Evolutionary conservation across 805 yeast species (phyloP).

Genomic region (Lipomyces kockii): DNA sequence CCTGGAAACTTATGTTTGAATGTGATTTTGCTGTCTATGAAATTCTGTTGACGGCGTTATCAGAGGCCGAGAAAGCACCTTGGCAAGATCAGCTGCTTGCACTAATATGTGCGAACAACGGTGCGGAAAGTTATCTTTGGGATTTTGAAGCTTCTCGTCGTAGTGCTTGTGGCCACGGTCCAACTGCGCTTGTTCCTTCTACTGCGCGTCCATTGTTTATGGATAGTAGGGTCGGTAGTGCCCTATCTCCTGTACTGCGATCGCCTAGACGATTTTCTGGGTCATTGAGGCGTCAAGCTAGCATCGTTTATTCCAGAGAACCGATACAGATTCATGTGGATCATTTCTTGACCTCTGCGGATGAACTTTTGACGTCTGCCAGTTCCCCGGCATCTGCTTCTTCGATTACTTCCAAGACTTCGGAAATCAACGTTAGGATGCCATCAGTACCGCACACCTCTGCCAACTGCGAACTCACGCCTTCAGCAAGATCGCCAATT

Average conservation of each 20-base stretch:
- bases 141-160: constrained; percentile 13
- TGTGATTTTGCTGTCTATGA: constrained; percentile 28
- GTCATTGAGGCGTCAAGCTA: not conserved
- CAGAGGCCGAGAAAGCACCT: constrained; percentile 18
- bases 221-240: not conserved
- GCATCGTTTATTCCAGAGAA: not conserved
- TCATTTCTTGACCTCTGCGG: constrained; percentile 5
- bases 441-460: not conserved
- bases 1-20: constrained; percentile 34
- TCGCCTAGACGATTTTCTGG: constrained; percentile 8
- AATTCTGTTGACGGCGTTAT: constrained; percentile 31
- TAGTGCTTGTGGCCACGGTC: constrained; percentile 14
- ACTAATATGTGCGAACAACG: constrained; percentile 22
- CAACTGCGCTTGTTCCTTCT: constrained; percentile 11
- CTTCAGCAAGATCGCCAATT: not conserved
- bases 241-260: not conserved
- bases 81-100: constrained; percentile 26
- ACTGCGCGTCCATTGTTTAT: constrained; percentile 21
- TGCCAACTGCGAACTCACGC: not conserved
- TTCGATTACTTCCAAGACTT: not conserved
- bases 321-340: constrained; percentile 8
- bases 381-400: constrained; percentile 3
- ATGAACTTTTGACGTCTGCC: not conserved
- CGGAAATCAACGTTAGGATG: not conserved
- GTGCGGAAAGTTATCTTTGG: constrained; percentile 19